Percentiles rank a stretch among this genome's conserved stretches.
phyloP scores from a whole-genome alignment of 768 basidiomycete species.

The Leccinum arenicola region DNA sequence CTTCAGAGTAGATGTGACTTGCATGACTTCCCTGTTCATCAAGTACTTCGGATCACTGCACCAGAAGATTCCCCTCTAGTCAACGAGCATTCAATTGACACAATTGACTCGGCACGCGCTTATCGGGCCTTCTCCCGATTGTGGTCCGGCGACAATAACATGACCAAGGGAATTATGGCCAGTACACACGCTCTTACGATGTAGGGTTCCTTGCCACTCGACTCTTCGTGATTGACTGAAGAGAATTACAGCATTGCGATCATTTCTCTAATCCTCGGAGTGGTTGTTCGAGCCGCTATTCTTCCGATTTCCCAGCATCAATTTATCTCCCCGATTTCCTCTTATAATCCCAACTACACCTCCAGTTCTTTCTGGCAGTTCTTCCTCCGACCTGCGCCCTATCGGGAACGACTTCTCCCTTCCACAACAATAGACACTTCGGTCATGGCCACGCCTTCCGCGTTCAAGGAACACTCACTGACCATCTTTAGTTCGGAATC shows the following conservation, averaged over 20 bases:
- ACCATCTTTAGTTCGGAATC: conserved; percentile 50
- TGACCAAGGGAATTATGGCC: conserved; percentile 38
- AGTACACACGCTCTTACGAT: conserved; percentile 61
- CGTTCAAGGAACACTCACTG: conserved; percentile 49
- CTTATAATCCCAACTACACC: conserved; percentile 24
- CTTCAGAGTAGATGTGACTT: conserved; percentile 43
- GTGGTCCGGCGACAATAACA: conserved; percentile 34
- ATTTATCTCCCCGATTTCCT: conserved; percentile 12
- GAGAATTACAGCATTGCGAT: conserved; percentile 54
- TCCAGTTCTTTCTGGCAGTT: conserved; percentile 40
- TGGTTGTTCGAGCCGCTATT: conserved; percentile 36
- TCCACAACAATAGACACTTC: conserved; percentile 29
- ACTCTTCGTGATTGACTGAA: conserved; percentile 13
- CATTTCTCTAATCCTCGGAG: conserved; percentile 62
- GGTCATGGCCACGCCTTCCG: conserved; percentile 34
- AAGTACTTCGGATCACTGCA: conserved; percentile 38
- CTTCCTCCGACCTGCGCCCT: conserved; percentile 38
- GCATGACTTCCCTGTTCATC: conserved; percentile 40
- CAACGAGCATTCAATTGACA: conserved; percentile 44
- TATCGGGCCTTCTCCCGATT: conserved; percentile 47
- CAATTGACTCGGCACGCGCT: conserved; percentile 40
- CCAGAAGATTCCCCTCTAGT: conserved; percentile 39
- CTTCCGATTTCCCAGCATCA: conserved; percentile 20
- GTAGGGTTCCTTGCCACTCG: conserved; percentile 39
- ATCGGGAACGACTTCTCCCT: conserved; percentile 36